phyloP scores from a whole-genome alignment of 225 moss, liverwort and hornwort genomes.

The Polytrichum commune region DNA sequence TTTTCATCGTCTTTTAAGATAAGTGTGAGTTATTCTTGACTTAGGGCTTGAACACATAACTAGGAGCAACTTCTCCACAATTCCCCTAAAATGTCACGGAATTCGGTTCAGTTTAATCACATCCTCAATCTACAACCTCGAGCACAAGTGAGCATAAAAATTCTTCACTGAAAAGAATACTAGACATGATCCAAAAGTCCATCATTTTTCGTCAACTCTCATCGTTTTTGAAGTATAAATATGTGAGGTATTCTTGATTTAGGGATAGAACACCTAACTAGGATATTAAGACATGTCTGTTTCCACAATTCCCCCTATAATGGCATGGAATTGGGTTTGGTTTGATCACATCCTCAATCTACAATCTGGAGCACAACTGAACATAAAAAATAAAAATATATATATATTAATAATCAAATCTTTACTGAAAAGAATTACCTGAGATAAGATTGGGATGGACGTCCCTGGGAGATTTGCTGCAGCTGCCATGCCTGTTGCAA shows the following conservation, averaged over 20 bases:
- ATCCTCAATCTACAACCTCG: too few relatives aligned
- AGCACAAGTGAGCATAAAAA: too few relatives aligned
- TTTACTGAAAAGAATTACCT: slow-evolving; percentile 16
- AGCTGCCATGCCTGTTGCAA: slow-evolving; percentile 51
- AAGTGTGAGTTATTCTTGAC: not conserved
- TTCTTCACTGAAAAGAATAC: too few relatives aligned
- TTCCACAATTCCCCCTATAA: not conserved
- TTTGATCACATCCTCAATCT: too few relatives aligned
- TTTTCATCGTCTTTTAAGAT: slow-evolving; percentile 1
- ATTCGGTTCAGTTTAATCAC: too few relatives aligned
- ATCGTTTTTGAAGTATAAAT: not conserved
- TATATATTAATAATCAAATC: too few relatives aligned
- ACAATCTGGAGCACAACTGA: too few relatives aligned
- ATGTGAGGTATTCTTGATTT: not conserved
- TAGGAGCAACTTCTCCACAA: not conserved
- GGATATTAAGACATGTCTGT: not conserved
- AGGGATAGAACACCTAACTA: slow-evolving; percentile 3
- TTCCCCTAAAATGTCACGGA: not conserved
- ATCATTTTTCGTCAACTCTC: not conserved
- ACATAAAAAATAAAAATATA: too few relatives aligned
- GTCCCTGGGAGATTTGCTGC: slow-evolving; percentile 50
- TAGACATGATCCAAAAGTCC: not conserved
- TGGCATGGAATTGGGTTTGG: not conserved
- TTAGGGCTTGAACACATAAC: not conserved
- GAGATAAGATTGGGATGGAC: slow-evolving; percentile 45